Percentiles rank a stretch among this genome's conserved stretches.
phyloP scores from a whole-genome alignment of 148 eudicot genomes.

The Spergularia bocconei region DNA sequence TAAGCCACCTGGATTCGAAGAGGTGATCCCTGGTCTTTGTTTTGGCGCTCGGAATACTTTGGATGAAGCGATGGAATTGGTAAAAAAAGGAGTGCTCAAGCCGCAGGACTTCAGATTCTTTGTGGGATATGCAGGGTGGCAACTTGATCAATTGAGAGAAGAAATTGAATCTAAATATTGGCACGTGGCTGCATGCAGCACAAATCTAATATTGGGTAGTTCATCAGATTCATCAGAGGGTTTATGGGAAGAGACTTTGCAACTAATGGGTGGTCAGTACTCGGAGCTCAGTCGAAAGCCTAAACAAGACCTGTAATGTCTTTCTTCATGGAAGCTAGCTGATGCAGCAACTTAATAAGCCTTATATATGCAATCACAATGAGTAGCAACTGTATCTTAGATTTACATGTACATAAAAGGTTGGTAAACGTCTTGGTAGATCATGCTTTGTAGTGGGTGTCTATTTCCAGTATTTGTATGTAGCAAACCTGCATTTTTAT shows the following conservation, averaged over 20 bases:
- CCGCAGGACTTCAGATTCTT: slow-evolving; percentile 90
- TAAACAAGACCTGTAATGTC: slow-evolving; percentile 57
- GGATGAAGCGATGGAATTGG: slow-evolving; percentile 72
- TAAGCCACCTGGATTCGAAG: slow-evolving; percentile 57
- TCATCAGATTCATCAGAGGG: slow-evolving; percentile 49
- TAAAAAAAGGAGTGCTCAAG: slow-evolving; percentile 69
- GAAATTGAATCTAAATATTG: slow-evolving; percentile 80
- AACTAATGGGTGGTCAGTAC: slow-evolving; percentile 92
- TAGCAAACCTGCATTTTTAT: slow-evolving; percentile 12
- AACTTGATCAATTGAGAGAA: slow-evolving; percentile 72
- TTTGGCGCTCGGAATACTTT: slow-evolving; percentile 80
- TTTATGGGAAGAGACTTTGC: slow-evolving; percentile 91
- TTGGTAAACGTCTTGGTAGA: slow-evolving; percentile 14
- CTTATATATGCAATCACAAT: slow-evolving; percentile 4
- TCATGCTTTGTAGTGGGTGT: slow-evolving; percentile 20
- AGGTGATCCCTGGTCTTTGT: slow-evolving; percentile 73
- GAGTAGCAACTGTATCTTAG: slow-evolving; percentile 9
- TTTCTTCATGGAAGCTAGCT: background rate
- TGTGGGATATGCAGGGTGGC: slow-evolving; percentile 97
- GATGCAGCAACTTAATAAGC: background rate
- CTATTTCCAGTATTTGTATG: slow-evolving; percentile 21
- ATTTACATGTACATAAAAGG: slow-evolving; percentile 30
- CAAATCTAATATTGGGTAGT: slow-evolving; percentile 49
- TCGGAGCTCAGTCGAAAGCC: slow-evolving; percentile 95
- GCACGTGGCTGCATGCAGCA: slow-evolving; percentile 92